Evolutionary conservation across 805 yeast genomes (phyloP), one percentile per base, ranked within the genome.

Genomic region (Saturnispora diversa): DNA sequence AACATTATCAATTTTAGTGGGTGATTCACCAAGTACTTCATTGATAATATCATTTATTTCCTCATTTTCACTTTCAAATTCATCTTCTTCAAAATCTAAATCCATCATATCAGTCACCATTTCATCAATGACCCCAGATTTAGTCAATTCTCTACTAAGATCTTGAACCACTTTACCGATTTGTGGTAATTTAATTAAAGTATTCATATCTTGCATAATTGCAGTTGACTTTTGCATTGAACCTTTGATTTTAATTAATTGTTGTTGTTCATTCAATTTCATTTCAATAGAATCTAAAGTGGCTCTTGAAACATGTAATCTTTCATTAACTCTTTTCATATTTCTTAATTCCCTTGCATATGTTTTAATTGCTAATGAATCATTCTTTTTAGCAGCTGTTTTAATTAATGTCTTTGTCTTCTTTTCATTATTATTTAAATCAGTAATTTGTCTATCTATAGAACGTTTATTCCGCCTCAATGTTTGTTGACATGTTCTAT

Each of bases 91-190:
- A 16, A 72, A 79, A 43, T 75, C 62, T 37, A 68, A 62, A 45
- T 88, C 97, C 44, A 90, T 68, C 46, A 84, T 77, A 55, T 92
- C 99, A 43, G 84, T 86, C 56, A 88, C 80, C 97, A 92, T 92
- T 56, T 92, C 98, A 50, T 84, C 85, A 40, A 92, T 86, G 33
- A 92, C 74, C 0, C 92, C 92, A 10, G 84, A 75, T 59, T 80
- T 83, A 75, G 84, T 78, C 51, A 90, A 69, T 62, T 92, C 99
- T 54, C 74, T 80, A 44, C 90, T 84, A 43, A 92, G 64, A 50
- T 82, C 94, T 53, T 81, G 81, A 84, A 90, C 86, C 0, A 94
- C 80, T 9, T 74, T 77, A 51, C 77, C 77, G 39, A 92, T 62
- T 49, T 82, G 87, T 0, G 97, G 97, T 39, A 92, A 56, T 46